Evolutionary conservation across 2,329 filamentous ascomycete species (phyloP).

Genomic region (Clarireedia sp.): DNA sequence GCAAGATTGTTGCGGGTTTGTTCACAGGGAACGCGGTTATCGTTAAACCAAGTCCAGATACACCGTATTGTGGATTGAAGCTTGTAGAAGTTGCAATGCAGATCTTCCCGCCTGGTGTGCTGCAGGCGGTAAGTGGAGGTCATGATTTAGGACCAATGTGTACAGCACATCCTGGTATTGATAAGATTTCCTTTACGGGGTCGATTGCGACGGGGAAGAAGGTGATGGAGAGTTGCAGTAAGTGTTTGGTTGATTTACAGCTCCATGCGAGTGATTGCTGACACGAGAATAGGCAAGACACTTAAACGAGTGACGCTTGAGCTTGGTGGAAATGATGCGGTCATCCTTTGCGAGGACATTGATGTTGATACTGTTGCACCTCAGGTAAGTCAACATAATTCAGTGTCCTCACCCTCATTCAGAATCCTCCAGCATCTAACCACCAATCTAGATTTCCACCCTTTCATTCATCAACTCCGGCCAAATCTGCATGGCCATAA

Average conservation of each 20-base stretch:
- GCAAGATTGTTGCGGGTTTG: conserved; percentile 42
- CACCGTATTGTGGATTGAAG: conserved; percentile 43
- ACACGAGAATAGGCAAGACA: conserved; percentile 36
- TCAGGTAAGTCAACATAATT: conserved; percentile 2
- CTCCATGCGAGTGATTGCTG: neutral
- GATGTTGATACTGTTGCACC: conserved; percentile 38
- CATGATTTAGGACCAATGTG: conserved; percentile 46
- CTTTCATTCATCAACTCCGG: conserved; percentile 44
- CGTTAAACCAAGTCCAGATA: conserved; percentile 50
- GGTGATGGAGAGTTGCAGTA: conserved; percentile 35
- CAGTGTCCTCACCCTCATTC: neutral
- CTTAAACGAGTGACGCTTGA: conserved; percentile 36
- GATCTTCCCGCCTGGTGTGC: conserved; percentile 44
- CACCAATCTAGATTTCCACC: conserved; percentile 32
- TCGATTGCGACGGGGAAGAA: conserved; percentile 43
- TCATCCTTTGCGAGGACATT: conserved; percentile 43
- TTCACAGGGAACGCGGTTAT: conserved; percentile 46
- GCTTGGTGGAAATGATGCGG: conserved; percentile 47
- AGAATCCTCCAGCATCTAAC: neutral
- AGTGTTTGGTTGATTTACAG: neutral
- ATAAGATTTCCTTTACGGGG: conserved; percentile 52
- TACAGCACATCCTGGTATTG: conserved; percentile 45
- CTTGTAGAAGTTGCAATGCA: conserved; percentile 41
- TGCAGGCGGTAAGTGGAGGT: conserved; percentile 34
- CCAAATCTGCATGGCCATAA: conserved; percentile 44